Conservation (phyloP, 805 yeast species). For the Hemisphaericaspora nanyangensis region DNA sequence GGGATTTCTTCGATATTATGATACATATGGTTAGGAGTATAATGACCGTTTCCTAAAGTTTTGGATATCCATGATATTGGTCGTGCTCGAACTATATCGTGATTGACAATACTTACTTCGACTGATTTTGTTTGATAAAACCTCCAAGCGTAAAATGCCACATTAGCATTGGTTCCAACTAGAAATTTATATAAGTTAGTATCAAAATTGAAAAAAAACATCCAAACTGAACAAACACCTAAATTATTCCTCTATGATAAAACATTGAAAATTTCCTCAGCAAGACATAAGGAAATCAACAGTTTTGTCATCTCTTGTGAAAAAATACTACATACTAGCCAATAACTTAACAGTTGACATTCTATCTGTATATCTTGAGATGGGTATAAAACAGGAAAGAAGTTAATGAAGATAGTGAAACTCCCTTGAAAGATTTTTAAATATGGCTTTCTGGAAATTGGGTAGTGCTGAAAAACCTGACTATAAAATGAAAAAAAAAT, state of each 20-base stretch:
- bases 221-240: background rate
- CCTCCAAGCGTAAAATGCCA: slow-evolving; percentile 59
- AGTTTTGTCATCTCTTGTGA: no score
- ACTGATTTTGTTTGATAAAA: slow-evolving; percentile 41
- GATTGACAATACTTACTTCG: slow-evolving; percentile 37
- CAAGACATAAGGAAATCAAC: no score
- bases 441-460: no score
- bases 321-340: background rate
- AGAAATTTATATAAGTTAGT: slow-evolving; percentile 5
- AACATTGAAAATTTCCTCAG: no score
- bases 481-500: no score
- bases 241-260: background rate
- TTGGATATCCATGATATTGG: slow-evolving; percentile 15
- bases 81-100: slow-evolving; percentile 13
- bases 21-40: slow-evolving; percentile 11
- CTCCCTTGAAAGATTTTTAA: no score
- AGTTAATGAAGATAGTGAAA: no score
- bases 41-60: slow-evolving; percentile 10
- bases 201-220: background rate
- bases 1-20: slow-evolving; percentile 6
- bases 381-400: no score
- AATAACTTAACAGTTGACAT: background rate
- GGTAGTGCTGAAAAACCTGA: no score
- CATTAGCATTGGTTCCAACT: slow-evolving; percentile 54
- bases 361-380: no score